phyloP scores from a whole-genome alignment of 1,284 basidiomycete genomes.

The Stereum hirsutum region DNA sequence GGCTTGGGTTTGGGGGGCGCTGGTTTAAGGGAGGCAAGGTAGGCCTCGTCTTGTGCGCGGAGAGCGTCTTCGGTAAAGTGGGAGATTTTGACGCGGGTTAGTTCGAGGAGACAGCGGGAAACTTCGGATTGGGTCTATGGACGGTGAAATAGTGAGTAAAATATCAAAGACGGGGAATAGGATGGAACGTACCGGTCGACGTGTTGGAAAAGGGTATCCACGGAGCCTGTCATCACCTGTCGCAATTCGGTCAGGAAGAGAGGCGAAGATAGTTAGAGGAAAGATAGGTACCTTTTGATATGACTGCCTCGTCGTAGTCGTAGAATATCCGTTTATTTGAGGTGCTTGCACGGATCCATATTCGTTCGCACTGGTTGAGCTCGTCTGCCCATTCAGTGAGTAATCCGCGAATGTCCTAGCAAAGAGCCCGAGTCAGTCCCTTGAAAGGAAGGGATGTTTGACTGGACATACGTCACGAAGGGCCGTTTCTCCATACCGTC shows the following conservation, averaged over 20 bases:
- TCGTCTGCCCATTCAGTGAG: conserved; percentile 82
- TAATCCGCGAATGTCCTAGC: conserved; percentile 80
- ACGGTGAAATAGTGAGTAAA: conserved; percentile 5
- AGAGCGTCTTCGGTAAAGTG: conserved; percentile 84
- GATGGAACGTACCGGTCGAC: conserved; percentile 78
- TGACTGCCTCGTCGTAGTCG: conserved; percentile 69
- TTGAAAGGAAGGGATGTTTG: neutral
- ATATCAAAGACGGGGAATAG: too few relatives aligned
- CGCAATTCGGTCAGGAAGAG: neutral
- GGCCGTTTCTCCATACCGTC: conserved; percentile 93
- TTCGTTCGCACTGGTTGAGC: conserved; percentile 70
- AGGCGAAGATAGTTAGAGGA: neutral
- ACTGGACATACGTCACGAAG: conserved; percentile 66
- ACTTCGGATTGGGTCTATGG: conserved; percentile 85
- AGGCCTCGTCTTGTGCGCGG: conserved; percentile 78
- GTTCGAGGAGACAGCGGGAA: conserved; percentile 79
- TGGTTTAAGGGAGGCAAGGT: conserved; percentile 79
- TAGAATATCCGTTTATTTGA: conserved; percentile 84
- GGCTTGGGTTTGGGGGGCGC: conserved; percentile 40
- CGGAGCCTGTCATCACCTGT: conserved; percentile 69
- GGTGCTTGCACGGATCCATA: conserved; percentile 83
- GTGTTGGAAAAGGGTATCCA: conserved; percentile 89
- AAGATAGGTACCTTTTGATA: conserved; percentile 36
- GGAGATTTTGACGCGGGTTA: conserved; percentile 80
- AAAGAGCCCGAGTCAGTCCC: conserved; percentile 2